Percentiles rank a stretch among this genome's conserved stretches.
phyloP scores from a whole-genome alignment of 2,329 filamentous ascomycete genomes.

The Phialophora chinensis region DNA sequence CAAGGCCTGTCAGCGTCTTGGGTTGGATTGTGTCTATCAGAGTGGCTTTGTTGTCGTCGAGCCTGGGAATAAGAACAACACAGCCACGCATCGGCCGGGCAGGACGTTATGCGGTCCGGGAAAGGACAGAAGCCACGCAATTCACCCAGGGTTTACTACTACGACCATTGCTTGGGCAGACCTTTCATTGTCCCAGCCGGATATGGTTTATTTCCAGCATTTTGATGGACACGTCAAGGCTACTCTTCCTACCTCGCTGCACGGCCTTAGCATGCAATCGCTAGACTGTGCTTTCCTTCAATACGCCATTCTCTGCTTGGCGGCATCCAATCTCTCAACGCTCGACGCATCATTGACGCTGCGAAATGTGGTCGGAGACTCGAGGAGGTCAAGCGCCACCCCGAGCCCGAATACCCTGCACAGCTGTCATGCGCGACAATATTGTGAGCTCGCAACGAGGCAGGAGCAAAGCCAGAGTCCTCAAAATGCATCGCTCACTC shows the following conservation, averaged over 20 bases:
- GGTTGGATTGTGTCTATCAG: conserved; percentile 13
- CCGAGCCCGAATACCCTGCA: conserved; percentile 16
- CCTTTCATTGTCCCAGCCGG: neutral
- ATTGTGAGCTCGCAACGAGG: conserved; percentile 12
- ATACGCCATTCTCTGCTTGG: conserved; percentile 23
- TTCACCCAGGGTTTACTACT: neutral
- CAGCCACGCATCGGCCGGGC: neutral
- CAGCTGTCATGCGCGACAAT: conserved; percentile 15
- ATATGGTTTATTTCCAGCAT: conserved; percentile 18
- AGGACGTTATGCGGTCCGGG: neutral
- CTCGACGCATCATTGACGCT: conserved; percentile 11
- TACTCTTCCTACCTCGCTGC: conserved; percentile 3
- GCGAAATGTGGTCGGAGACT: neutral
- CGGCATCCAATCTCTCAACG: conserved; percentile 22
- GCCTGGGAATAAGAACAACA: neutral
- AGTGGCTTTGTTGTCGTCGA: conserved; percentile 11
- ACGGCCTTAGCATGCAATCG: neutral
- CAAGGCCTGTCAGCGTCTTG: conserved; percentile 17
- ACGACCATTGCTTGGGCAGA: neutral
- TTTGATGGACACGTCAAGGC: conserved; percentile 20
- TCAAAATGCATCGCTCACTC: neutral
- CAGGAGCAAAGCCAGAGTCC: neutral
- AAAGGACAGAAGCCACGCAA: neutral
- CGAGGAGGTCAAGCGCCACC: conserved; percentile 16
- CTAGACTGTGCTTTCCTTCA: conserved; percentile 1